Base-by-base conservation (phyloP, 2,329 filamentous ascomycete species). In the Gaeumannomyces sp. region DNA sequence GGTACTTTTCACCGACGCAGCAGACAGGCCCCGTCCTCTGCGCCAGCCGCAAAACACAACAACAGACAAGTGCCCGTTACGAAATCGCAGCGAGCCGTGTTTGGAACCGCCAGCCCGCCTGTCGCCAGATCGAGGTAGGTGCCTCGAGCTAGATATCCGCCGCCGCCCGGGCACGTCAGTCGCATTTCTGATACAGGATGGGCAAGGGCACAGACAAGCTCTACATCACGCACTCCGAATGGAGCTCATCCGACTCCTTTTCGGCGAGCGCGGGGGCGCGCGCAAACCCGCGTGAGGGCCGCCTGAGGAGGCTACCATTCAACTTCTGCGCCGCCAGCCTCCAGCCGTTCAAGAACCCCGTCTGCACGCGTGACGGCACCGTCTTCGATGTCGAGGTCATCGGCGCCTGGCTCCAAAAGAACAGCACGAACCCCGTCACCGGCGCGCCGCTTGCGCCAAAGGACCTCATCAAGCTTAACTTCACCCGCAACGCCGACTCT, bases 371-470 rank as follows among this genome's bases (percentile, higher is more conserved):
- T 4, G 83, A 90, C 58, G 95, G 95, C 64, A 95, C 89, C 16
- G 94, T 96, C 66, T 99, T 98, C 77, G 96, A 99, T 73, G 85
- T 97, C 71, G 94, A 95, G 70, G 92, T 97, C 73, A 98, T 99
- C 66, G 82, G 93, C 57, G 88, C 93, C 62, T 99, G 95, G 95
- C 85, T 99, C 31, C 91, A 94, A 68, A 96, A 96, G 75, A 91
- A 97, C 77, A 66, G 66, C 59, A 97, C 93, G 59, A 98, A 98
- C 71, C 95, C 95, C 0, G 89, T 97, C 63, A 88, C 91, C 68
- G 95, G 94, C 67, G 80, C 89, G 67, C 88, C 91, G 0, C 80
- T 99, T 61, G 89, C 90, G 68, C 87, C 87, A 70, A 86, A 89
- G 65, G 94, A 98, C 70, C 82, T 99, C 62, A 92, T 98, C 73